A percentile compares a stretch with the other conserved stretches of the same genome.
These are phyloP conservation scores for Arthrinium phaeospermum DNA, from an alignment of 2,329 filamentous ascomycete species.

Conservation along the genomic window DNA sequence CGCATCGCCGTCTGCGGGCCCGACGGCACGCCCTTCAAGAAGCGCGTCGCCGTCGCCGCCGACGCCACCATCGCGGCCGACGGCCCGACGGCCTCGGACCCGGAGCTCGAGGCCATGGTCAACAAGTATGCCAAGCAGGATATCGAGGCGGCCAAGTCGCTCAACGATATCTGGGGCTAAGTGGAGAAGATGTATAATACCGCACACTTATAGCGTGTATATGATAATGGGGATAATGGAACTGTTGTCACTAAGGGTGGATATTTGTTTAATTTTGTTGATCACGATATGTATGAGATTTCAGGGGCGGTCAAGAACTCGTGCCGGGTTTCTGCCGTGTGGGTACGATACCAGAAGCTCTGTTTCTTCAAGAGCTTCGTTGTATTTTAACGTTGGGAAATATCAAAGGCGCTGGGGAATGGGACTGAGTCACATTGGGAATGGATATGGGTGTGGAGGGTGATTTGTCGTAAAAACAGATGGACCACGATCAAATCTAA, in stretches of 20 bases:
- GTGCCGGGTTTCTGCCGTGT: not conserved
- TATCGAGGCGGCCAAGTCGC: conserved; percentile 23
- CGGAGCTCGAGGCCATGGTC: conserved; percentile 31
- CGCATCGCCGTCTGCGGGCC: conserved; percentile 47
- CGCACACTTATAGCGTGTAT: not conserved
- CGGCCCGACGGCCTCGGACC: conserved; percentile 32
- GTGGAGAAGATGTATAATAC: not conserved
- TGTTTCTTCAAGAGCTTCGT: not conserved
- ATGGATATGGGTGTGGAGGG: not conserved
- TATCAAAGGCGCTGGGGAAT: conserved; percentile 2
- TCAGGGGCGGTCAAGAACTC: not conserved
- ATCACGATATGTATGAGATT: not conserved
- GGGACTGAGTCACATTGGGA: not conserved
- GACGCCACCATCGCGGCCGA: conserved; percentile 25
- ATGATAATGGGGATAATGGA: not conserved
- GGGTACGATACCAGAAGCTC: conserved; percentile 6
- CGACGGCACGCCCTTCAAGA: conserved; percentile 33
- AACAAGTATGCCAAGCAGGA: conserved; percentile 35
- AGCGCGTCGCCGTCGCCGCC: conserved; percentile 25
- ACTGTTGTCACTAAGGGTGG: not conserved
- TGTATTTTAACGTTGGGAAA: not conserved
- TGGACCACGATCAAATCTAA: not conserved
- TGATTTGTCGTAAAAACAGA: not conserved
- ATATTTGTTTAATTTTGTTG: not conserved
- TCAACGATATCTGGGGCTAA: conserved; percentile 21